A percentile compares a stretch with the other conserved stretches of the same genome.
These are phyloP conservation scores for Pseudogymnoascus sp. DNA, from an alignment of 2,329 filamentous ascomycete genomes.

Conservation along the genomic window DNA sequence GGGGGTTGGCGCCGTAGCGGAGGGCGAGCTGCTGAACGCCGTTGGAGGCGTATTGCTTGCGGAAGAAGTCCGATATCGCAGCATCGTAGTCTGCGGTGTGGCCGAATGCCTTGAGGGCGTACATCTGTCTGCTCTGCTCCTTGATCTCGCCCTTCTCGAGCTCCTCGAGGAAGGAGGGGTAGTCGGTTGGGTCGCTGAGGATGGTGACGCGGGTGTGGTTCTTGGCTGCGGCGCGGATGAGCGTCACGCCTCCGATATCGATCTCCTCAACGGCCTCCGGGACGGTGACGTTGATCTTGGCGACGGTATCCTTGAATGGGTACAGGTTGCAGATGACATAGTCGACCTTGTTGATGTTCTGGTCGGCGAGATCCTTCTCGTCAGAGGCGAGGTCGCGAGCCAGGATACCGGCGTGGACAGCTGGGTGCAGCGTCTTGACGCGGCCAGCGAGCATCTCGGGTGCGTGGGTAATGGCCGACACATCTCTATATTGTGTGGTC, in stretches of 20 bases:
- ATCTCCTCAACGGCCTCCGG: conserved; percentile 97
- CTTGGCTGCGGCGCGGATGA: conserved; percentile 94
- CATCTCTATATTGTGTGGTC: conserved; percentile 56
- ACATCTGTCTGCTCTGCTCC: conserved; percentile 75
- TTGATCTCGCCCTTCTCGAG: conserved; percentile 80
- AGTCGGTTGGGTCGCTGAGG: conserved; percentile 87
- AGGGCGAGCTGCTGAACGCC: conserved; percentile 77
- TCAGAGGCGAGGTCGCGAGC: conserved; percentile 91
- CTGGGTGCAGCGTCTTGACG: conserved; percentile 94
- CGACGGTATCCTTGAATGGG: conserved; percentile 96
- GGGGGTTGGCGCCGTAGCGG: conserved; percentile 93
- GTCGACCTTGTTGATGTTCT: conserved; percentile 92
- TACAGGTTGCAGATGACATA: conserved; percentile 98
- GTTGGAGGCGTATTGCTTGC: conserved; percentile 86
- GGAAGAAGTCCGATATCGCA: conserved; percentile 94
- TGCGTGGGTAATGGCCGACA: conserved; percentile 92
- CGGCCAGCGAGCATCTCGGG: conserved; percentile 92
- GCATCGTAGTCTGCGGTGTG: conserved; percentile 96
- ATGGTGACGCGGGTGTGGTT: conserved; percentile 95
- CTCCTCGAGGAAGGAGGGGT: conserved; percentile 87
- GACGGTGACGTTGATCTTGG: conserved; percentile 94
- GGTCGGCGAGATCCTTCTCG: conserved; percentile 91
- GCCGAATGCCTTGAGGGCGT: conserved; percentile 95
- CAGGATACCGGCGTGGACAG: conserved; percentile 81
- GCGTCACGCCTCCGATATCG: conserved; percentile 94